Evolutionary conservation across 2,329 filamentous ascomycete species (phyloP), one percentile per base, ranked within the genome.

Genomic region (Claviceps africana): DNA sequence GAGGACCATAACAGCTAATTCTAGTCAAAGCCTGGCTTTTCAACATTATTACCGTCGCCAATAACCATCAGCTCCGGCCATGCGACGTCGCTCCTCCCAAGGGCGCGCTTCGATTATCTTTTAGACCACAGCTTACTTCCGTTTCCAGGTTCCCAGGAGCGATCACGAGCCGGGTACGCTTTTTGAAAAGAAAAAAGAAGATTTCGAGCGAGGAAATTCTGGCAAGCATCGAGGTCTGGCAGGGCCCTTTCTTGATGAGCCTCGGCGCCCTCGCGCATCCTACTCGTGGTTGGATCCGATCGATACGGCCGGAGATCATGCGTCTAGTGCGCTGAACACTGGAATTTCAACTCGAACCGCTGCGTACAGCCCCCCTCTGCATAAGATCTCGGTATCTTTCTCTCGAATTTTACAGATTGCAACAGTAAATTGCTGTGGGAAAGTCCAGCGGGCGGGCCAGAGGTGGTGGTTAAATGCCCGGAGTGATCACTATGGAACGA

Each of bases 401-500:
- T 22, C 5, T 21, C 44, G 19, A 31, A 19, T 45, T 25, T 15
- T 22, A 39, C 42, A 45, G n/a, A 17, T n/a, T 45, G 21, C 31
- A 37, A 37, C 13, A 43, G 33, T 7, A n/a, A 31, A 19, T 33
- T 11, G 45, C 25, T 25, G 40, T 48, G 37, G 33, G 22, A 46
- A 45, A 19, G 2, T 35, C 17, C 46, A 40, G 40, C 25, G 51
- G 51, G 48, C 30, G 44, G 51, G 48, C 45, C 51, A 51, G 49
- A 51, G 45, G 45, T 51, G 48, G 53, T 54, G 53, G 54, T 56
- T 63, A 60, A 61, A 78, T 78, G 76, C 74, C 76, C 56, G 73
- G 75, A 60, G 62, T 70, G 60, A 69, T 77, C 68, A 73, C 70
- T 59, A 79, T 78, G 75, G 75, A 79, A 58, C 72, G 73, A 67